Evolutionary conservation across 2,329 filamentous ascomycete genomes (phyloP), one percentile per base, ranked within the genome.

Genomic region (Botrytis hyacinthi): DNA sequence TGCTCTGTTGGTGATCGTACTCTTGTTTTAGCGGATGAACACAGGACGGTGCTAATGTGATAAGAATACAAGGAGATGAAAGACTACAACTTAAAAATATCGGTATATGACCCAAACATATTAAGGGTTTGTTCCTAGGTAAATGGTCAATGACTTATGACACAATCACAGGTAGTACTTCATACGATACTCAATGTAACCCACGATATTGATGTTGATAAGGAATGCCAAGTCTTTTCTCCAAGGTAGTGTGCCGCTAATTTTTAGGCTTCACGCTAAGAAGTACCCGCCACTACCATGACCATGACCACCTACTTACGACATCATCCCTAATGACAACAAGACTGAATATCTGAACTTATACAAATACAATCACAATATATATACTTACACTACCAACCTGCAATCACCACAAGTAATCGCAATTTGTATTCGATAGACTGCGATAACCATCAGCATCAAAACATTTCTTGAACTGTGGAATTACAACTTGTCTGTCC

Each of bases 311-410:
- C 48, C 22, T 26, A 67, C 63, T n/a, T 37, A 40, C 63, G 44
- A 51, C 44, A 67, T 51, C 44, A 51, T 67, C 63, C 63, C 32
- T 46, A 51, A 67, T 46, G 46, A 67, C 63, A 67, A 67, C 63
- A 20, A 67, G 20, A 66, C 60, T 40, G 35, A 62, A 62, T 18
- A 40, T 40, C 35, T 40, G 22, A 62, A n/a, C 37, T n/a, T 54
- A 29, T 40, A 62, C n/a, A 42, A n/a, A 18, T 63, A n/a, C 16
- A 20, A 63, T 54, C 37, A 26, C 37, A 29, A 63, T 26, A 35
- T 54, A 62, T 62, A 40, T 40, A 18, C 35, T 62, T 62, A 51
- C 42, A 46, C 22, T 42, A 48, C 16, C 40, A 66, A 44, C 5
- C 4, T 26, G 3, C 65, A 20, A 40, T 40, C 32, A 67, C 32